Evolutionary conservation across 1,284 basidiomycete genomes (phyloP).

Genomic region (Rhizoctonia solani): DNA sequence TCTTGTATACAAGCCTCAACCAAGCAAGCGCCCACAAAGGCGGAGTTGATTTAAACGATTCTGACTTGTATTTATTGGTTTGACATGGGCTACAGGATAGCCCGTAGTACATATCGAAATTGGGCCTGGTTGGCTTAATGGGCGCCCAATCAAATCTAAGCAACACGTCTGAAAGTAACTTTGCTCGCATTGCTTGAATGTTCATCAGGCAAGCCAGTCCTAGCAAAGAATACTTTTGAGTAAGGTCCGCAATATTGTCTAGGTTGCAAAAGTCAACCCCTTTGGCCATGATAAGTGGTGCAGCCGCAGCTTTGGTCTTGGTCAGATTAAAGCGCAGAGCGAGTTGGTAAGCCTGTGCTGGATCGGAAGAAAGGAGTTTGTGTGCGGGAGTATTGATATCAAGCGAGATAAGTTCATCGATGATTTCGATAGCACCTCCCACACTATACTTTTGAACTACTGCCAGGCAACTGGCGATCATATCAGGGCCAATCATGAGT

Average conservation of each 20-base stretch:
- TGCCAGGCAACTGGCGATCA: neutral
- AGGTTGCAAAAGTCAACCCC: neutral
- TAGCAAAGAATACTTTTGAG: neutral
- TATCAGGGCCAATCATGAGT: neutral
- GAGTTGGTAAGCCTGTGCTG: slow-evolving; percentile 6
- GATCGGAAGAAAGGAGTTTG: neutral
- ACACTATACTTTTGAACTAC: neutral
- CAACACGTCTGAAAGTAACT: slow-evolving; percentile 7
- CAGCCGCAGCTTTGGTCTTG: slow-evolving; percentile 6
- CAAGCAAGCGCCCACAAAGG: slow-evolving; percentile 3
- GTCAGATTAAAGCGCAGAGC: neutral
- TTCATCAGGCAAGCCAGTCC: neutral
- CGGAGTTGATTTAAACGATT: neutral
- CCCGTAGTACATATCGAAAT: too few relatives aligned
- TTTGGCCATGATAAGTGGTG: neutral
- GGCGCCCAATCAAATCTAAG: neutral
- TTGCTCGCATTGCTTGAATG: neutral
- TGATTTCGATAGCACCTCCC: neutral
- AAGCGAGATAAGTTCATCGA: neutral
- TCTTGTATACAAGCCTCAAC: neutral
- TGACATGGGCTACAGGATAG: neutral
- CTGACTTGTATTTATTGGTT: too few relatives aligned
- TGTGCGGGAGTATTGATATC: neutral
- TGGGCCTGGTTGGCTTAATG: neutral
- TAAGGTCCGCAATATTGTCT: neutral